A percentile compares a stretch with the other conserved stretches of the same genome.
These are phyloP conservation scores for Moniliella sp. DNA, from an alignment of 1,284 basidiomycete species.

Conservation along the genomic window DNA sequence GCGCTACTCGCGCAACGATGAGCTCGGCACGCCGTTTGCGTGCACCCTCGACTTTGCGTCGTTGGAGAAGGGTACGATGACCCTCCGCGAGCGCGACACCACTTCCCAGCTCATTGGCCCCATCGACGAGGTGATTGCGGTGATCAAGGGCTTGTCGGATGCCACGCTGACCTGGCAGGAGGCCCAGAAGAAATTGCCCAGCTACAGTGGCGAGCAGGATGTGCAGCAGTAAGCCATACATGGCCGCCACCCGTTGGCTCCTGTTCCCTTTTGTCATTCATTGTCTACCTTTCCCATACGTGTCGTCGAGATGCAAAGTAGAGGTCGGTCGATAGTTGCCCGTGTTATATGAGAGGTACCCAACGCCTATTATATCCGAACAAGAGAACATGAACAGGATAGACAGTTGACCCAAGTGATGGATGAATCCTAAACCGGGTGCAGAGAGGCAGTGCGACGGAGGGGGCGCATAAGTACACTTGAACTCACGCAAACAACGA, in stretches of 20 bases:
- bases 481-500: no score
- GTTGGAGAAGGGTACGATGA: slow-evolving; percentile 40
- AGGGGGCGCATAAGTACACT: no score
- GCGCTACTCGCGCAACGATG: slow-evolving; percentile 91
- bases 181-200: slow-evolving; percentile 51
- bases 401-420: no score
- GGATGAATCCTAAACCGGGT: background rate
- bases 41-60: slow-evolving; percentile 92
- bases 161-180: slow-evolving; percentile 46
- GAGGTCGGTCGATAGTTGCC: background rate
- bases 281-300: background rate
- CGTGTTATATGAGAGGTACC: background rate
- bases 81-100: slow-evolving; percentile 58
- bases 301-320: background rate
- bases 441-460: background rate
- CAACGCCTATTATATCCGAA: background rate
- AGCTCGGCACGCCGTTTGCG: slow-evolving; percentile 89
- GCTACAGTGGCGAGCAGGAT: slow-evolving; percentile 66
- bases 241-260: no score
- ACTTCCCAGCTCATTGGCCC: slow-evolving; percentile 76
- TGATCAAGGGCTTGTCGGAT: slow-evolving; percentile 40
- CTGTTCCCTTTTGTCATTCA: background rate
- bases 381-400: background rate
- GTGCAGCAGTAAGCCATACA: slow-evolving; percentile 8
- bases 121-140: slow-evolving; percentile 67